These are phyloP conservation scores for Telopea speciosissima DNA, from an alignment of 177 flowering plant species.

Conservation along the genomic window DNA sequence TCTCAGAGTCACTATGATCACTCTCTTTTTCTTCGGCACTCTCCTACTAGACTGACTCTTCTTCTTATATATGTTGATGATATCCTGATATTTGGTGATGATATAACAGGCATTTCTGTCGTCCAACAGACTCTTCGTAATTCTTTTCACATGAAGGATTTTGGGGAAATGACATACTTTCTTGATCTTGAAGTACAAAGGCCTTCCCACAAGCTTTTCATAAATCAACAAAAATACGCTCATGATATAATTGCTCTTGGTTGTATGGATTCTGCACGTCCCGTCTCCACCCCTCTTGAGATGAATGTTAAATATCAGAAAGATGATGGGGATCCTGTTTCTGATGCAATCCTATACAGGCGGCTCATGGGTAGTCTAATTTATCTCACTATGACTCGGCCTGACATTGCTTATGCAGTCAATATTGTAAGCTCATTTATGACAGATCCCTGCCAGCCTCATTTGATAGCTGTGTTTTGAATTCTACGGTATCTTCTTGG, in stretches of 20 bases:
- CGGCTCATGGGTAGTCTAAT: slow-evolving; percentile 1
- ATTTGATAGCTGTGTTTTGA: background rate
- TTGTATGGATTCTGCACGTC: background rate
- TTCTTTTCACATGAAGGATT: no score
- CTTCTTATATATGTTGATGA: no score
- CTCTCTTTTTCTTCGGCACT: no score
- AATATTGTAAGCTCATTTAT: background rate
- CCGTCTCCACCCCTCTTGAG: background rate
- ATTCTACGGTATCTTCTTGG: background rate
- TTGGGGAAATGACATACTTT: no score
- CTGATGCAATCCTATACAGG: slow-evolving; percentile 4
- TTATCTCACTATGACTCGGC: slow-evolving; percentile 1
- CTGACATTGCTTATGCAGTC: no score
- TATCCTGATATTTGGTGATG: no score
- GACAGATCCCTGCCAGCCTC: background rate
- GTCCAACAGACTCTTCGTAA: no score
- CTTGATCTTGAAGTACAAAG: background rate
- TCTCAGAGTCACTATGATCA: no score
- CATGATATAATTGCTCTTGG: no score
- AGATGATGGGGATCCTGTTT: background rate
- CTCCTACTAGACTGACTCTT: no score
- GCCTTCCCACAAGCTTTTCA: background rate
- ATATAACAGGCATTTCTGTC: no score
- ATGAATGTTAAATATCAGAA: background rate
- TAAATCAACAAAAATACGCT: slow-evolving; percentile 7